phyloP scores from a whole-genome alignment of 129 eudicot genomes.

The Dittrichia graveolens region DNA sequence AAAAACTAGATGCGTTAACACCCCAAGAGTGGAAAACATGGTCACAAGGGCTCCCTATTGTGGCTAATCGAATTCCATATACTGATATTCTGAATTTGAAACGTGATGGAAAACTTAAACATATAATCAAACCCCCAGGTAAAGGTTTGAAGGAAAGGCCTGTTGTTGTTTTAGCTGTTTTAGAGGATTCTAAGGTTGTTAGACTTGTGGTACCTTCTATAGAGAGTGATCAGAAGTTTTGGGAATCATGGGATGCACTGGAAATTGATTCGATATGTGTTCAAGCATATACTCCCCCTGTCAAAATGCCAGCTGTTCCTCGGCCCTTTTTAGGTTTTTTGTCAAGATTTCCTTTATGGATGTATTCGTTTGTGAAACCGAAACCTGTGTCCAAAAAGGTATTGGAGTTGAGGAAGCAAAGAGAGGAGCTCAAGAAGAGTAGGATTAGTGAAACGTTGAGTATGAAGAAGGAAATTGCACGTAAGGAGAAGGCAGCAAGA shows the following conservation, averaged over 20 bases:
- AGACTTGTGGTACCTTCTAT: conserved; percentile 77
- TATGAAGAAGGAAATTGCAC: conserved; percentile 41
- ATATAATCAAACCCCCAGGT: conserved; percentile 58
- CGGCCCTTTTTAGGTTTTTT: conserved; percentile 58
- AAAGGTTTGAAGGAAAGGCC: conserved; percentile 51
- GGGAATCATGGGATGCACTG: conserved; percentile 77
- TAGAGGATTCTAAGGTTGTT: conserved; percentile 80
- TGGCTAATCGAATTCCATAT: conserved; percentile 56
- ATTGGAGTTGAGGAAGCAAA: conserved; percentile 64
- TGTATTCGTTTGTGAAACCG: conserved; percentile 53
- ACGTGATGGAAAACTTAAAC: conserved; percentile 64
- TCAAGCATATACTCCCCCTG: conserved; percentile 79
- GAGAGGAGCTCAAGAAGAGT: conserved; percentile 61
- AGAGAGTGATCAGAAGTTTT: conserved; percentile 57
- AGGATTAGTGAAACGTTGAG: conserved; percentile 43
- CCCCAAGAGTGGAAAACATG: conserved; percentile 62
- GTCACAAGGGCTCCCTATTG: conserved; percentile 75
- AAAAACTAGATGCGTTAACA: conserved; percentile 52
- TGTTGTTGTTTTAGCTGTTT: conserved; percentile 71
- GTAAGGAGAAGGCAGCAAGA: conserved; percentile 56
- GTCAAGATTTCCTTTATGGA: conserved; percentile 41
- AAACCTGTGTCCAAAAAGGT: conserved; percentile 73
- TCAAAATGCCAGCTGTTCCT: conserved; percentile 66
- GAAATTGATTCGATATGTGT: conserved; percentile 62
- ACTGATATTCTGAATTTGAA: conserved; percentile 61